Conservation (phyloP, 352 stramenopile genomes). For the Globisporangium ultimum region DNA sequence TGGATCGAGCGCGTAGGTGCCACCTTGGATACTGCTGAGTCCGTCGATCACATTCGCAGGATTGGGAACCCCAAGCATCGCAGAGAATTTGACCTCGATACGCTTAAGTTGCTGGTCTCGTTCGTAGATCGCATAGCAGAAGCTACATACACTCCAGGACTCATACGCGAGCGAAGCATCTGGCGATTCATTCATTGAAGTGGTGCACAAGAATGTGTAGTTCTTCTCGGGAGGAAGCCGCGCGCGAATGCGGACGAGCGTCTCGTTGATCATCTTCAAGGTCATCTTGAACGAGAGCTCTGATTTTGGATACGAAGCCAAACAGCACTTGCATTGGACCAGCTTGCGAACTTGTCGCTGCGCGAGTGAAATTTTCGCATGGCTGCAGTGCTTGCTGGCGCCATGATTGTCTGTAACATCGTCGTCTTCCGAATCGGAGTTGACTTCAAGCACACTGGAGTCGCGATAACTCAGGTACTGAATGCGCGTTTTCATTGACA, state of each 20-base stretch:
- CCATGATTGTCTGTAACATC: slow-evolving; percentile 9
- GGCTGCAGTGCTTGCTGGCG: slow-evolving; percentile 9
- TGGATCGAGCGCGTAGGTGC: slow-evolving; percentile 41
- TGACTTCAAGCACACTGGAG: slow-evolving; percentile 59
- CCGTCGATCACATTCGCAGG: slow-evolving; percentile 26
- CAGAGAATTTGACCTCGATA: slow-evolving; percentile 60
- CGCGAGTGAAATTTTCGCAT: slow-evolving; percentile 21
- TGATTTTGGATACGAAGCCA: slow-evolving; percentile 62
- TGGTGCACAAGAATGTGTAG: slow-evolving; percentile 41
- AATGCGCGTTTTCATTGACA: slow-evolving; percentile 37
- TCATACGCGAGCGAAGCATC: slow-evolving; percentile 73
- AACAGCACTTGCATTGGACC: slow-evolving; percentile 77
- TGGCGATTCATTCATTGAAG: slow-evolving; percentile 36
- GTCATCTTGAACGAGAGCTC: slow-evolving; percentile 88
- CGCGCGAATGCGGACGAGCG: slow-evolving; percentile 60
- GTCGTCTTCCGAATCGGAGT: slow-evolving; percentile 48
- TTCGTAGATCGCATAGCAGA: slow-evolving; percentile 84
- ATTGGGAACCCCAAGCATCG: slow-evolving; percentile 44
- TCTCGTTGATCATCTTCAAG: slow-evolving; percentile 86
- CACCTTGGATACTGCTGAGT: slow-evolving; percentile 49
- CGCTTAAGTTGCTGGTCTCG: slow-evolving; percentile 75
- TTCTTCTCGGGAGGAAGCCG: slow-evolving; percentile 46
- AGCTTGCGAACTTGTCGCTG: slow-evolving; percentile 72
- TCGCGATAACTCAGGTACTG: slow-evolving; percentile 66
- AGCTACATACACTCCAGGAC: slow-evolving; percentile 82